Base-by-base conservation (phyloP, 2,329 filamentous ascomycete genomes). In the Xylaria arbuscula region DNA sequence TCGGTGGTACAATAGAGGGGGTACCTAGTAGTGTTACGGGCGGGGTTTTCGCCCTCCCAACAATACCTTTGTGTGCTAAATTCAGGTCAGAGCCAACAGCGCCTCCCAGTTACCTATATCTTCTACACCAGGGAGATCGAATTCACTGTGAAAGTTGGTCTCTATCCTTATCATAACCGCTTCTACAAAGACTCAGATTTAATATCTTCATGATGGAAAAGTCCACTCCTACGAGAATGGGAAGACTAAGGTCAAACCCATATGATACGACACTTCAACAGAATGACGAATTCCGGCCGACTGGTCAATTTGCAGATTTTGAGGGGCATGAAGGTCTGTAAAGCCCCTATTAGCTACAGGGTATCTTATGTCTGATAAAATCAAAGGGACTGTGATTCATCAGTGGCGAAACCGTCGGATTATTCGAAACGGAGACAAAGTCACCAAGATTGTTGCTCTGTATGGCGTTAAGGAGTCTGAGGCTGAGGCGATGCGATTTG, bases 351-450 rank as follows among this genome's bases (percentile, higher is more conserved):
- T 28, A 28, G 13, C 13, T 15, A 24, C 19, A 24, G 22, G 22
- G 10, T 28, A 11, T 50, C 22, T 15, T 13, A 28, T 13, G 19
- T 15, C 47, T 50, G 28, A 50, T 24, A 50, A 50, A 28, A 7
- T 13, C 3, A 15, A 28, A 50, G 47, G 47, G 47, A 28, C 22
- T 15, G 15, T 50, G 28, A 50, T 50, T 28, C 22, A 50, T 50
- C 22, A 50, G 8, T 9, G 3, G 4, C 3, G 47, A 28, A 50
- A 28, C 10, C 47, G 47, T 28, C 24, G 47, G 22, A 17, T 53
- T 19, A 13, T 53, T 53, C 50, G 50, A 53, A 34, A 53, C 28
- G 50, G 50, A 34, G 50, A 53, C 50, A 32, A 34, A 53, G 50
- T 53, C n/a, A 53, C 32, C 28, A 53, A 53, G 28, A 53, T 36